These are phyloP conservation scores for Phaseolus coccineus DNA, from an alignment of 331 rosid species.

Conservation along the genomic window DNA sequence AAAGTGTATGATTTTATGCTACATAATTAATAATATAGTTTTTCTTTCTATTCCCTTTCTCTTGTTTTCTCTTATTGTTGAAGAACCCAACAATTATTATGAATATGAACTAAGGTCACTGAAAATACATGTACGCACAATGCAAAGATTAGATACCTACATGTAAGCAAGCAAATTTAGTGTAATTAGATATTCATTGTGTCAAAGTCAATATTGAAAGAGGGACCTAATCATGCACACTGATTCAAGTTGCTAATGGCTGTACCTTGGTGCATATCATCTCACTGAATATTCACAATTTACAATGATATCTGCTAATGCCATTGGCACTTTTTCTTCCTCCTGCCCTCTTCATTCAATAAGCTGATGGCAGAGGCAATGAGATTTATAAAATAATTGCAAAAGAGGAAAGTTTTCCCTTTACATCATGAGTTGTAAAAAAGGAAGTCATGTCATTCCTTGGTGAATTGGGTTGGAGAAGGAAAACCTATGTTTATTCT, in stretches of 20 bases:
- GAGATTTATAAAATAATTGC: background rate
- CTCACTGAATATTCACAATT: background rate
- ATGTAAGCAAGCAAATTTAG: too few species aligned
- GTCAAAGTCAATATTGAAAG: background rate
- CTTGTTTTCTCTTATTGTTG: too few species aligned
- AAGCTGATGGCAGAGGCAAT: constrained; percentile 24
- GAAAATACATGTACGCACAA: too few species aligned
- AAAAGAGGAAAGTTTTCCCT: background rate
- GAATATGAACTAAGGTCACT: too few species aligned
- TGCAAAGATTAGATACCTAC: too few species aligned
- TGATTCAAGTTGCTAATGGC: background rate
- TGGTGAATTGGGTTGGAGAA: constrained; percentile 15
- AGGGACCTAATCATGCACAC: background rate
- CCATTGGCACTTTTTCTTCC: background rate
- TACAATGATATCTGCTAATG: background rate
- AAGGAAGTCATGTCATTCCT: background rate
- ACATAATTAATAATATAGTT: too few species aligned
- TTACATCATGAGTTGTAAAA: background rate
- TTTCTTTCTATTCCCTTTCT: too few species aligned
- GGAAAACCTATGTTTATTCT: constrained; percentile 6
- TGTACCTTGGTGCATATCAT: constrained; percentile 4
- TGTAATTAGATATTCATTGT: background rate
- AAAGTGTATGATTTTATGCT: too few species aligned
- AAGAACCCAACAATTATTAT: too few species aligned
- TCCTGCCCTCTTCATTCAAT: background rate